phyloP scores from a whole-genome alignment of 371 early-diverging fungal genomes.

The Batrachochytrium dendrobatidis region DNA sequence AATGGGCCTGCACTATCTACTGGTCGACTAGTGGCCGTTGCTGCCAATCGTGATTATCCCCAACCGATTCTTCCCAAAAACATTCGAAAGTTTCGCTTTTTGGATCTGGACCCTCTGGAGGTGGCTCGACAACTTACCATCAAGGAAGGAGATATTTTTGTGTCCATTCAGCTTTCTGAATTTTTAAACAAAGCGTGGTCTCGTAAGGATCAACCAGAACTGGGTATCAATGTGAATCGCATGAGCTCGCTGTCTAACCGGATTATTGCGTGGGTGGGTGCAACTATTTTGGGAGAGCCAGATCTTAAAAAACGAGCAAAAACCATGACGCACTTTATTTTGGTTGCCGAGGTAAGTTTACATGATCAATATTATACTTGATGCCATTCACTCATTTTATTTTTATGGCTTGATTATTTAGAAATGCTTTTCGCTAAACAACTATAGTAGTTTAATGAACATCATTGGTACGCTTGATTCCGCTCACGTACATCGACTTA shows the following conservation, averaged over 20 bases:
- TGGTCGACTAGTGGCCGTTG: constrained; percentile 16
- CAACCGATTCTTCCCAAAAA: constrained; percentile 31
- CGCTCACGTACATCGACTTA: constrained; percentile 80
- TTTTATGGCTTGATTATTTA: background rate
- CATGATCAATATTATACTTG: constrained; percentile 1
- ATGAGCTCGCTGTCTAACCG: constrained; percentile 56
- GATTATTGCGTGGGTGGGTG: constrained; percentile 61
- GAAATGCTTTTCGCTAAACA: constrained; percentile 59
- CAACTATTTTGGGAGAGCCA: constrained; percentile 54
- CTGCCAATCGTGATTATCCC: constrained; percentile 22
- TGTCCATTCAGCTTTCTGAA: constrained; percentile 57
- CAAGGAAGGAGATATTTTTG: constrained; percentile 52
- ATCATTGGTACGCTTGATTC: constrained; percentile 84
- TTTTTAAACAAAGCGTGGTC: constrained; percentile 86
- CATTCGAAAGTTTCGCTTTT: constrained; percentile 40
- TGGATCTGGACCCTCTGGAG: constrained; percentile 66
- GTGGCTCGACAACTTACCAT: constrained; percentile 71
- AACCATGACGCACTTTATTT: constrained; percentile 70
- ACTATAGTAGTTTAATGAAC: constrained; percentile 87
- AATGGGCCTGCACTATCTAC: constrained; percentile 6
- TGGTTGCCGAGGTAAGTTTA: constrained; percentile 63
- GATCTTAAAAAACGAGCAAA: constrained; percentile 59
- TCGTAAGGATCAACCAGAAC: constrained; percentile 38
- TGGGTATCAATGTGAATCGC: constrained; percentile 34
- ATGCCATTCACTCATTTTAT: background rate